Conservation (phyloP, 2,329 filamentous ascomycete species). For the Botrytis cinerea region DNA sequence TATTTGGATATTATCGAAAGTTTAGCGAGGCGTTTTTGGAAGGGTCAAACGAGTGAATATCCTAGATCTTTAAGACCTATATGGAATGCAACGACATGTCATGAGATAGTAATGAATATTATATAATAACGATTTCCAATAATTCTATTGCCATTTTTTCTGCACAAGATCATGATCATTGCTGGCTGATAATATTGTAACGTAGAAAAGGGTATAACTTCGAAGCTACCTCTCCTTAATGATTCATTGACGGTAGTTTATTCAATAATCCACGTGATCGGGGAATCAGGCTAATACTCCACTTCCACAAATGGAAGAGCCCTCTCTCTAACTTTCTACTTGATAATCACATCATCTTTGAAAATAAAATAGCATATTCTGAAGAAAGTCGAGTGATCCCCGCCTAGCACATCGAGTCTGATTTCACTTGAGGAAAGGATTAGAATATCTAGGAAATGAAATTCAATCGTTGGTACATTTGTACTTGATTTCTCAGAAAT, state of each 20-base stretch:
- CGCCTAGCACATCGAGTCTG: background rate
- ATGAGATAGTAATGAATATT: background rate
- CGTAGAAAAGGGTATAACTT: background rate
- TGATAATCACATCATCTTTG: background rate
- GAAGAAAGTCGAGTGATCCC: background rate
- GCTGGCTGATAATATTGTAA: background rate
- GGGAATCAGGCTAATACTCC: background rate
- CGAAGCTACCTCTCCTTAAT: background rate
- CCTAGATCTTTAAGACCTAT: background rate
- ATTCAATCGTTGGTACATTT: background rate
- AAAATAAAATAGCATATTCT: background rate
- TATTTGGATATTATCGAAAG: background rate
- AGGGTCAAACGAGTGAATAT: background rate
- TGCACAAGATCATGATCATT: background rate
- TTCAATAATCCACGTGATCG: background rate
- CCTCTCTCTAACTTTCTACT: background rate
- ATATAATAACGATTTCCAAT: background rate
- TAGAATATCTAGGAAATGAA: background rate
- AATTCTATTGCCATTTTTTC: background rate
- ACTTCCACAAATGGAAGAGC: background rate
- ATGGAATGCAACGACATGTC: no score
- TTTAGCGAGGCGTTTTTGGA: slow-evolving; percentile 1
- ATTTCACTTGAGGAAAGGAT: no score
- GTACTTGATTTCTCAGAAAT: background rate
- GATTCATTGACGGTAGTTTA: background rate